Evolutionary conservation across 257 asterid species (phyloP).

Genomic region (Penstemon newberryi): DNA sequence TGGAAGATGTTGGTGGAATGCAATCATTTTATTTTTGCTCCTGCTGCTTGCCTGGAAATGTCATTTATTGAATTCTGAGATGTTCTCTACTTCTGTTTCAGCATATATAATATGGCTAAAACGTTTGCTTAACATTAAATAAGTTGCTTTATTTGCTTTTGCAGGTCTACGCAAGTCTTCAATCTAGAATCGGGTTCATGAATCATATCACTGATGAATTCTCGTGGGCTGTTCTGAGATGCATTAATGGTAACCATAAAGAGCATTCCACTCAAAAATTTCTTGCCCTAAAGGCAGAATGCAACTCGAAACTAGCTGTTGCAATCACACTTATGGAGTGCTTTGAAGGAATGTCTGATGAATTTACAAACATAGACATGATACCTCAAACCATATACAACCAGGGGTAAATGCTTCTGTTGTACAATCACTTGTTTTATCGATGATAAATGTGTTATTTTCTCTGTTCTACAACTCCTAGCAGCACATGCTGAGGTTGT

Average conservation of each 20-base stretch:
- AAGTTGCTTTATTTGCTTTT: constrained; percentile 10
- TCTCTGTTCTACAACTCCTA: not conserved
- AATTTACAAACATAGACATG: constrained; percentile 59
- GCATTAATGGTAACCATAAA: constrained; percentile 50
- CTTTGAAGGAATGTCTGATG: constrained; percentile 61
- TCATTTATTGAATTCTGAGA: not conserved
- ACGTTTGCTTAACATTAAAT: not conserved
- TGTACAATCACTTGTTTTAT: constrained; percentile 3
- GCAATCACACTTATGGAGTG: constrained; percentile 57
- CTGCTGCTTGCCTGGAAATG: not conserved
- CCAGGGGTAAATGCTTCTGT: constrained; percentile 45
- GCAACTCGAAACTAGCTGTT: constrained; percentile 63
- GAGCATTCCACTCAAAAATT: constrained; percentile 45
- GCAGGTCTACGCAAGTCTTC: constrained; percentile 56
- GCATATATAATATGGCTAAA: not conserved
- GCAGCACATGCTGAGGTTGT: not conserved
- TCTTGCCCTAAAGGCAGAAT: constrained; percentile 55
- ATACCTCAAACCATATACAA: constrained; percentile 63
- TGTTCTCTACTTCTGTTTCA: not conserved
- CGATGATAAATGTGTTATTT: not conserved
- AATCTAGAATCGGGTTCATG: constrained; percentile 42
- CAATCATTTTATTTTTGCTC: not conserved
- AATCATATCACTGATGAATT: constrained; percentile 40
- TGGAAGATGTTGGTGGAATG: constrained; percentile 3
- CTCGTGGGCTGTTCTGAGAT: constrained; percentile 51